phyloP scores from a whole-genome alignment of 176 grass and related monocot genomes.

The Typha latifolia region DNA sequence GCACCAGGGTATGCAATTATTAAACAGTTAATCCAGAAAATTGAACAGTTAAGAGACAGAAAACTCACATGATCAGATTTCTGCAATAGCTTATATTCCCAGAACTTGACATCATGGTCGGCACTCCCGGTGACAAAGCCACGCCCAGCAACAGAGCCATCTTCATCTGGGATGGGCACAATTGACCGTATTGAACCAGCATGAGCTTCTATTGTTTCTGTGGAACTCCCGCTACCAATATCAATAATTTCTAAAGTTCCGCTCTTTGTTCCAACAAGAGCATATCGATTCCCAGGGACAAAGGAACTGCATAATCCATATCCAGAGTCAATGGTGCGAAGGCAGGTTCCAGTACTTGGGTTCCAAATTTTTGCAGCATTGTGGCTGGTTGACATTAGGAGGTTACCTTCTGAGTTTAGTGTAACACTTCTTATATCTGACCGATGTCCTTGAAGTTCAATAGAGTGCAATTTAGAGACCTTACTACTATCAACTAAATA shows the following conservation, averaged over 20 bases:
- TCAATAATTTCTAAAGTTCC: slow-evolving; percentile 91
- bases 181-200: slow-evolving; percentile 70
- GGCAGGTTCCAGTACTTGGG: slow-evolving; percentile 71
- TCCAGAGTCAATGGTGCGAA: slow-evolving; percentile 85
- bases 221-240: slow-evolving; percentile 69
- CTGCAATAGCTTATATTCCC: slow-evolving; percentile 71
- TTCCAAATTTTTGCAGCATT: slow-evolving; percentile 95
- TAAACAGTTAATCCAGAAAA: background rate
- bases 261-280: slow-evolving; percentile 71
- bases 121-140: slow-evolving; percentile 85
- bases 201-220: slow-evolving; percentile 84
- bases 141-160: slow-evolving; percentile 38
- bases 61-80: slow-evolving; percentile 56
- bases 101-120: slow-evolving; percentile 91
- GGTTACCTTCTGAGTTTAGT: slow-evolving; percentile 73
- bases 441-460: slow-evolving; percentile 83
- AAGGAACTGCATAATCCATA: slow-evolving; percentile 86
- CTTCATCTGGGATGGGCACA: slow-evolving; percentile 59
- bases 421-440: slow-evolving; percentile 76
- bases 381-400: slow-evolving; percentile 91
- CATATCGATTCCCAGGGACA: slow-evolving; percentile 81
- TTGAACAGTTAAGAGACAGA: background rate
- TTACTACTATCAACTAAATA: slow-evolving; percentile 56
- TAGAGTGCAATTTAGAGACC: slow-evolving; percentile 64
- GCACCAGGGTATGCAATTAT: background rate